Percentiles rank a stretch among this genome's conserved stretches.
Evolutionary conservation across 805 yeast species (phyloP).

Genomic region (Ogataea sp.): DNA sequence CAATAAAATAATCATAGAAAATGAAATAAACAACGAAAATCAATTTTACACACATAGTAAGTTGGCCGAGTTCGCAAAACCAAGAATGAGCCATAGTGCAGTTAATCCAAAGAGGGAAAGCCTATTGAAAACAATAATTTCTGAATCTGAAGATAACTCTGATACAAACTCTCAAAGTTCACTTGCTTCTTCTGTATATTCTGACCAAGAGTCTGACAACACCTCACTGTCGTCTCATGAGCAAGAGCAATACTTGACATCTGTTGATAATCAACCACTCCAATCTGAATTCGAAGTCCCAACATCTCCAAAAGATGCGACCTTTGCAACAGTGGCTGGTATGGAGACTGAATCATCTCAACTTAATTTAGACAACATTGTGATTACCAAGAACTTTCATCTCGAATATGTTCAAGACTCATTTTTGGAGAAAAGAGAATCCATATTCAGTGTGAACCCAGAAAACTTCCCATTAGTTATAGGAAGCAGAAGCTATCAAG

Average conservation of each 20-base stretch:
- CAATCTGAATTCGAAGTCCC: no score
- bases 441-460: slow-evolving; percentile 10
- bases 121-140: slow-evolving; percentile 10
- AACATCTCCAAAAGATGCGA: no score
- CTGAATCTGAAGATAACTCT: slow-evolving; percentile 9
- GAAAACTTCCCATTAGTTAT: no score
- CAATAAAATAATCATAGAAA: background rate
- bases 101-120: slow-evolving; percentile 6
- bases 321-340: no score
- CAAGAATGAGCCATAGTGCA: background rate
- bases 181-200: background rate
- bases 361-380: no score
- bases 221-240: slow-evolving; percentile 10
- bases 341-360: no score
- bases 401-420: background rate
- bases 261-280: background rate
- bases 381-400: slow-evolving; percentile 1
- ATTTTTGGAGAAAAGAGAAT: slow-evolving; percentile 3
- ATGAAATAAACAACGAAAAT: background rate
- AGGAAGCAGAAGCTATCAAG: no score
- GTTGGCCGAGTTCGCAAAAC: background rate
- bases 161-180: slow-evolving; percentile 1
- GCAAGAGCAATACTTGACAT: no score
- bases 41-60: background rate
- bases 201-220: slow-evolving; percentile 2